Evolutionary conservation across 768 basidiomycete genomes (phyloP).

Genomic region (Tephrocybe sp.): DNA sequence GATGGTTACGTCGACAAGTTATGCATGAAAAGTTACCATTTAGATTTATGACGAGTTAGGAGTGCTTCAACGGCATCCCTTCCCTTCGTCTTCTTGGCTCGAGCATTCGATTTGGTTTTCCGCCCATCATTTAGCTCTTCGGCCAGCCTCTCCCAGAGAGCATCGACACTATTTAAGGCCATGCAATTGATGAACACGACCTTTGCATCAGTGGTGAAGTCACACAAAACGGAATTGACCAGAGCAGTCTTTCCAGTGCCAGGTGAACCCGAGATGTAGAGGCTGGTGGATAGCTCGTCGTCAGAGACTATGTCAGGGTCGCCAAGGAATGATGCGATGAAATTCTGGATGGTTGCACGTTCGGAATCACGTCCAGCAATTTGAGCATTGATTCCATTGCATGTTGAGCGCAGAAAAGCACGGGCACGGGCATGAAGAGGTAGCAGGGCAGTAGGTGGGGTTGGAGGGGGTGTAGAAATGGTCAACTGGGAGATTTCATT

Average conservation of each 20-base stretch:
- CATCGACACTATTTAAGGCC: constrained; percentile 66
- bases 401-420: constrained; percentile 70
- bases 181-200: constrained; percentile 77
- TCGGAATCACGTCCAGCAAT: constrained; percentile 73
- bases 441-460: constrained; percentile 49
- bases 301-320: constrained; percentile 22
- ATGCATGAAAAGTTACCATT: constrained; percentile 45
- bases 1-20: not conserved
- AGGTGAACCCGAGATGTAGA: constrained; percentile 92
- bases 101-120: constrained; percentile 33
- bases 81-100: constrained; percentile 44
- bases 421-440: constrained; percentile 62
- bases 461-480: constrained; percentile 61
- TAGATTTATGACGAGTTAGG: constrained; percentile 41
- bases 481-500: constrained; percentile 39
- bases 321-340: constrained; percentile 56
- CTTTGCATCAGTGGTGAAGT: constrained; percentile 41
- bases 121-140: constrained; percentile 48
- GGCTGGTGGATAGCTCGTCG: constrained; percentile 37
- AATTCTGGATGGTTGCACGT: constrained; percentile 55
- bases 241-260: constrained; percentile 93
- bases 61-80: constrained; percentile 47
- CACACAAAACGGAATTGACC: constrained; percentile 61
- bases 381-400: constrained; percentile 46
- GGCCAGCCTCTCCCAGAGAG: constrained; percentile 67